These are phyloP conservation scores for Suillus lakei DNA, from an alignment of 768 basidiomycete species.

Conservation along the genomic window DNA sequence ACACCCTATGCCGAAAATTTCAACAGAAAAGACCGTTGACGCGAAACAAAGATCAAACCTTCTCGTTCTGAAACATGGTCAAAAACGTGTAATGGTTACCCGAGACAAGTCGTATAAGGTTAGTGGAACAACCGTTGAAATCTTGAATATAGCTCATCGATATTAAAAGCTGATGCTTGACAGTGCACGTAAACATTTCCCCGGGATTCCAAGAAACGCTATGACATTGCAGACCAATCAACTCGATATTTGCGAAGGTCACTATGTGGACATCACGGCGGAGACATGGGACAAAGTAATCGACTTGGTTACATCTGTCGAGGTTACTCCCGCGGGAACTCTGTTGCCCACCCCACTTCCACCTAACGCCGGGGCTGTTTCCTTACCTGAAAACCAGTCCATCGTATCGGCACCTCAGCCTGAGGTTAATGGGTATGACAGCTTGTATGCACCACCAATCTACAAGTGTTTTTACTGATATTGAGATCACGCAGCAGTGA, in stretches of 20 bases:
- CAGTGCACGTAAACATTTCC: conserved; percentile 1
- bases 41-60: not conserved
- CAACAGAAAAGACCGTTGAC: not conserved
- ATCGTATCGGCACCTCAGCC: not conserved
- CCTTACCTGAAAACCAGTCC: not conserved
- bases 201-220: not conserved
- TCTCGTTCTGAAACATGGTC: not conserved
- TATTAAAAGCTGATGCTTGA: not conserved
- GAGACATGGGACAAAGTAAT: not conserved
- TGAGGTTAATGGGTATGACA: not conserved
- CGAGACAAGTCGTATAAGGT: not conserved
- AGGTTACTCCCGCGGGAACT: not conserved
- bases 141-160: not conserved
- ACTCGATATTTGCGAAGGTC: conserved; percentile 4
- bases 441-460: not conserved
- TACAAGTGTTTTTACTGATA: not conserved
- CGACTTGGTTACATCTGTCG: not conserved
- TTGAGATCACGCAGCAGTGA: not conserved
- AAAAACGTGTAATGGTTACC: not conserved
- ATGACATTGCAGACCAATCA: conserved; percentile 4
- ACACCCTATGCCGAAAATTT: not conserved
- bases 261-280: not conserved
- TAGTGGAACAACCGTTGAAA: not conserved
- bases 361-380: not conserved
- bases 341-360: not conserved